Evolutionary conservation across 352 stramenopile genomes (phyloP).

Genomic region (Phytophthora macrochlamydospora): DNA sequence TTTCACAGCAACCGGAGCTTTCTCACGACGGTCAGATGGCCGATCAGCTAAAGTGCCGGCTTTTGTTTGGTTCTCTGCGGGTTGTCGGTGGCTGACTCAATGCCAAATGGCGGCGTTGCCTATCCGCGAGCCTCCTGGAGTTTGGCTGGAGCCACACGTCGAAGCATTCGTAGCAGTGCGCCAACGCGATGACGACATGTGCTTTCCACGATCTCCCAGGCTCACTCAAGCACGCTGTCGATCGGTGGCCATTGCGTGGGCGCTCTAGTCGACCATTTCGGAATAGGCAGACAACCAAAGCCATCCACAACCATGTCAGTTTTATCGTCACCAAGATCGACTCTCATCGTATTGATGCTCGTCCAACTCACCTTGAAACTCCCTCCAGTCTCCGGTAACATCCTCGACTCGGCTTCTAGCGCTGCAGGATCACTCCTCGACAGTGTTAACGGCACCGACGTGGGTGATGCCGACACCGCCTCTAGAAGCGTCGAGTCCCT

Average conservation of each 20-base stretch:
- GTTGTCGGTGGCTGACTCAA: conserved; percentile 4
- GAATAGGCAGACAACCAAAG: conserved; percentile 11
- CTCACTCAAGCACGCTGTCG: conserved; percentile 2
- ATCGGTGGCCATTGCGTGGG: background rate
- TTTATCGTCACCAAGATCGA: background rate
- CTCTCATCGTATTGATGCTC: conserved; percentile 17
- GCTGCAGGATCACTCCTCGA: no score
- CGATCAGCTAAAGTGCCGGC: conserved; percentile 6
- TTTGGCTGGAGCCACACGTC: conserved; percentile 5
- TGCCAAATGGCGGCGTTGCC: conserved; percentile 15
- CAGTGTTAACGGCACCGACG: no score
- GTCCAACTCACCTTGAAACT: conserved; percentile 11
- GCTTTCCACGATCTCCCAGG: conserved; percentile 16
- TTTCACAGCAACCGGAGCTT: background rate
- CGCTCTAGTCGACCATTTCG: conserved; percentile 9
- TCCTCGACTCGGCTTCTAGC: no score
- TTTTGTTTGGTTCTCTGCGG: conserved; percentile 6
- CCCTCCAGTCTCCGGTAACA: conserved; percentile 3
- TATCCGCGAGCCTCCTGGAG: conserved; percentile 13
- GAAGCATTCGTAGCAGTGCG: conserved; percentile 7
- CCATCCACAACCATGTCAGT: background rate
- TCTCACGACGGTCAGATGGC: conserved; percentile 7
- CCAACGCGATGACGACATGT: conserved; percentile 7
- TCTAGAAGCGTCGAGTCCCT: conserved; percentile 42
- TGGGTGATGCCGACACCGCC: conserved; percentile 20